Evolutionary conservation across 2,329 filamentous ascomycete species (phyloP).

Genomic region (Beauveria medogensis): DNA sequence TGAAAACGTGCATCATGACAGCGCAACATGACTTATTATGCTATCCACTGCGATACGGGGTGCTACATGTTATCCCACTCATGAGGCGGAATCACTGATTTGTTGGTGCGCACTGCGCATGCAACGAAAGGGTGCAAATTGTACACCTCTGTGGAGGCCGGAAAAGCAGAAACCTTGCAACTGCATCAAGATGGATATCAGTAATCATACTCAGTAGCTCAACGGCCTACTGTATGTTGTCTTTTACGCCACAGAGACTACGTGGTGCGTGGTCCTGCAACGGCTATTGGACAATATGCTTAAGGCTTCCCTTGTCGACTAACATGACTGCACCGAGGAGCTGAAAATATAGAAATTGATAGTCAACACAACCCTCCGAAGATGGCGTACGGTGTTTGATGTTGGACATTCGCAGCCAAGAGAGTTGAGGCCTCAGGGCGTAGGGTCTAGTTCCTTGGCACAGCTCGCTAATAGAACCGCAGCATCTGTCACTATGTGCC

Average conservation of each 20-base stretch:
- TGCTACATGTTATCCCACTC: background rate
- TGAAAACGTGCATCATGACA: background rate
- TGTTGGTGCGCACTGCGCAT: background rate
- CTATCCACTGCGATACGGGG: background rate
- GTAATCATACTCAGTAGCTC: background rate
- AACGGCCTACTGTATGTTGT: background rate
- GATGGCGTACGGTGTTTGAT: background rate
- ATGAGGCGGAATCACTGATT: background rate
- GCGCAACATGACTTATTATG: background rate
- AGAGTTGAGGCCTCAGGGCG: background rate
- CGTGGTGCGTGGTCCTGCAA: background rate
- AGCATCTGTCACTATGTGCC: background rate
- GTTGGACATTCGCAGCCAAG: background rate
- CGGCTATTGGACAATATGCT: background rate
- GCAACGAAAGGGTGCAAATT: background rate
- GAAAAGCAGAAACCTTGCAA: background rate
- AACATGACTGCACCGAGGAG: background rate
- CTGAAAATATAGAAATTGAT: background rate
- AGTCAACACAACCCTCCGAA: background rate
- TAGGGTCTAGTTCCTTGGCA: background rate
- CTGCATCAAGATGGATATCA: background rate
- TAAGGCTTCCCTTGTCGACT: background rate
- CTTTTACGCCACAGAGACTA: background rate
- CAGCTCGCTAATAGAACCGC: background rate
- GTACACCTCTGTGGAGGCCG: background rate